Evolutionary conservation across 1,284 basidiomycete species (phyloP), one percentile per base, ranked within the genome.

Genomic region (Thecaphora frezii): DNA sequence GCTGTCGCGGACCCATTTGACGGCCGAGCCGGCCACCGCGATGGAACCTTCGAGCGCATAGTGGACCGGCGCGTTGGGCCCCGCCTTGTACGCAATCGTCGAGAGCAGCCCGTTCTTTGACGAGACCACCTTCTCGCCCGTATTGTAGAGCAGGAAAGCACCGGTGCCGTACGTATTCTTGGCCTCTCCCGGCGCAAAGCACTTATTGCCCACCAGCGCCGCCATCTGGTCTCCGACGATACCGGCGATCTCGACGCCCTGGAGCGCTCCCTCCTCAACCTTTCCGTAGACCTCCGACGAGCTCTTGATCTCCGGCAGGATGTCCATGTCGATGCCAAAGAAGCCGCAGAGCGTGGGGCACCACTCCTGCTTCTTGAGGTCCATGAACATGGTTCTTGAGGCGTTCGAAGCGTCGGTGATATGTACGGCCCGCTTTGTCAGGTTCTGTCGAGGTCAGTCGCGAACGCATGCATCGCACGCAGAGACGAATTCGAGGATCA

Each of bases 161-260:
- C 94, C 94, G 0, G 94, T 98, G 21, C 93, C 79, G 41, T 80
- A 80, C 21, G 79, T 80, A 61, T 80, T 77, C 58, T 80, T 80
- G 19, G 79, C 79, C 48, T 77, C 72, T 1, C 79, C 79, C 19
- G 69, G 67, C 28, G 44, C 44, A 33, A 76, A 64, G 45, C 72
- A 74, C 61, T 97, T 97, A 83, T 98, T 97, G 0, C 96, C 94
- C 46, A 97, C 87, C 22, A 98, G 83, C 12, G 94, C 94, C 18
- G 90, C 93, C 81, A 97, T 94, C 82, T 98, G 94, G 79, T 98
- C 94, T 26, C 94, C 94, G 14, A 94, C 87, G 46, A 97, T 86
- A 30, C 93, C 94, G 23, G 88, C 91, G 51, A 97, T 90, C 30
- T 88, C 87, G 19, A 93, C 83, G 41, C 89, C 91, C 60, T 85